Evolutionary conservation across 2,329 filamentous ascomycete genomes (phyloP), one percentile per base, ranked within the genome.

Genomic region (Hirsutella thompsonii): DNA sequence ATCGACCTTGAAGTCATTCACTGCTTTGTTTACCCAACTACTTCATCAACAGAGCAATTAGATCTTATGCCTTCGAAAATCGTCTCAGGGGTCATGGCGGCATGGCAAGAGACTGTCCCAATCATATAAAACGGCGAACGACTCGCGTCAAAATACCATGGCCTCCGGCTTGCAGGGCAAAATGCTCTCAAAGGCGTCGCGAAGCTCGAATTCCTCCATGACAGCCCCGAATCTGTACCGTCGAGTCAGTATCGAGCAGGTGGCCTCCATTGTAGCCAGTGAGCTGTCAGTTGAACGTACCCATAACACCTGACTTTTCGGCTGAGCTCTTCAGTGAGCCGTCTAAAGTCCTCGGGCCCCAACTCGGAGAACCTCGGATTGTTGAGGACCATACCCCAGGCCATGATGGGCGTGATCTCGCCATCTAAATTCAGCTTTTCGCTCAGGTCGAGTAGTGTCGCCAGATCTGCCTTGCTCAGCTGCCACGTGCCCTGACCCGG

Each of bases 321-420:
- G 51, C 76, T 68, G 42, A 96, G 69, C 43, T 87, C 83, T 39
- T 80, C 78, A 39, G 83, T 79, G 49, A 95, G 69, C 46, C 68
- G 72, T 50, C 73, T 69, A 50, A 94, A 77, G 54, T 95, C 87
- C 32, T 76, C 71, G 39, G 64, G 60, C 14, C 68, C 76, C 48
- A 95, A 63, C 49, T 82, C 76, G 5, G 57, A 56, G 47, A 89
- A 78, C 46, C 81, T 70, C 30, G 82, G 76, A 59, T 92, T 81
- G 36, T 70, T 72, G 46, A 87, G 67, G 38, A 96, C 72, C 63
- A 85, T 83, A 38, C 86, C 83, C 78, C 92, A 90, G 1, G 89
- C 89, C 86, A 94, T 94, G 49, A 95, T 84, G 0, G 92, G 92
- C 16, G 90, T 96, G 53, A 96, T 85, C 62, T 93, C 86, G 40